A percentile compares a stretch with the other conserved stretches of the same genome.
Conservation (phyloP, 179 eudicot species). For the Gypsophila paniculata region DNA sequence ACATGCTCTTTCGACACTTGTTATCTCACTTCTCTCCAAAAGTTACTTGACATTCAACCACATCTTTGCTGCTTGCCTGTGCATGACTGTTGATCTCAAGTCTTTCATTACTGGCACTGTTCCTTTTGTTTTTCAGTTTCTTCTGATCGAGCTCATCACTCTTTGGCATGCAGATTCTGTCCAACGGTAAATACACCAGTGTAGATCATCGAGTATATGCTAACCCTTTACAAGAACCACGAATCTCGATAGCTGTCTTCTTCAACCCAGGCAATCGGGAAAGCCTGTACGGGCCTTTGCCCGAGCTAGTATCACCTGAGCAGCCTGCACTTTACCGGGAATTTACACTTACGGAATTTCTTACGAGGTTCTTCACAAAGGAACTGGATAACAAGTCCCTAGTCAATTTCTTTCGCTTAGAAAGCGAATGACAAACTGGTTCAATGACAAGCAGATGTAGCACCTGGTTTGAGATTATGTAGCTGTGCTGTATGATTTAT, state of each 20-base stretch:
- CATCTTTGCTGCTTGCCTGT: background rate
- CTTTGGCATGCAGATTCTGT: conserved; percentile 42
- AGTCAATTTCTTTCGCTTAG: conserved; percentile 29
- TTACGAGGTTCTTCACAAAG: conserved; percentile 54
- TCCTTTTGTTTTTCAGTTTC: background rate
- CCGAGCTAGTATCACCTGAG: conserved; percentile 46
- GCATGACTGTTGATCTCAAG: background rate
- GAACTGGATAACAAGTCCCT: conserved; percentile 61
- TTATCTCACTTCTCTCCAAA: background rate
- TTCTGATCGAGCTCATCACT: background rate
- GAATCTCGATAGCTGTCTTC: conserved; percentile 55
- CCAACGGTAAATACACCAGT: conserved; percentile 58
- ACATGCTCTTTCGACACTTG: too few species aligned
- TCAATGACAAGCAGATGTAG: background rate
- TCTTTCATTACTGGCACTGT: too few species aligned
- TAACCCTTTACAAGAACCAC: conserved; percentile 41
- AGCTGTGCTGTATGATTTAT: background rate
- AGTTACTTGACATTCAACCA: background rate
- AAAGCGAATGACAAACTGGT: conserved; percentile 4
- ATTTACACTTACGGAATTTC: conserved; percentile 41
- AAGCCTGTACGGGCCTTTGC: conserved; percentile 51
- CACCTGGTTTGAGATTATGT: background rate
- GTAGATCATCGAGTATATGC: conserved; percentile 71
- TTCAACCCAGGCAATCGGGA: conserved; percentile 52
- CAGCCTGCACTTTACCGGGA: conserved; percentile 54